Evolutionary conservation across 1,284 basidiomycete species (phyloP), one percentile per base, ranked within the genome.

Genomic region (Lentinula novae-zelandiae): DNA sequence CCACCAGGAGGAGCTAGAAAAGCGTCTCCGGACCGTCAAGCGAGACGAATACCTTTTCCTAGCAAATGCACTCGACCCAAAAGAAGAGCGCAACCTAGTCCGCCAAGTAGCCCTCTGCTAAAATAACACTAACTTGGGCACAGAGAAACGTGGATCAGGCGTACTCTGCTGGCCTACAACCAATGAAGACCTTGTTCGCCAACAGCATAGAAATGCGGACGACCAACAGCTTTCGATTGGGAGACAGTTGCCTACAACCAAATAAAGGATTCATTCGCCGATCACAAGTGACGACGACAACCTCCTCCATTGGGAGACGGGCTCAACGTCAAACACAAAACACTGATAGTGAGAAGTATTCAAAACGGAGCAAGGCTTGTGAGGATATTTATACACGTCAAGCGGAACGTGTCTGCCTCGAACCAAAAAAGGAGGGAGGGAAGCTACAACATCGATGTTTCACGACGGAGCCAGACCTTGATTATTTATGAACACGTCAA

Each of bases 1-100:
- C 31, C 54, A 56, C 54, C 10, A 44, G 13, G 1, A 27, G 46
- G 1, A 42, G 39, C 54, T 42, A 46, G 54, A 36, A 56, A 56
- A 48, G 42, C 54, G 42, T 56, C 54, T 56, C 54, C 42, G 54
- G 54, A 56, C 54, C 36, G 54, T 55, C 27, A 56, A 22, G 54
- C 54, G 42, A 56, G 54, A 56, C 42, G 54, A 56, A 56, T 46
- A 56, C 42, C 54, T 34, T 44, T 13, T 13, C 3, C 54, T 46
- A 46, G 31, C 39, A 36, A 20, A 38, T 53, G 51, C 51, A 15
- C 34, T 53, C 49, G 33, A 46, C 9, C 8, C 27, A 27, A 27
- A 27, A 27, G 12, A 53, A 53, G 33, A 53, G 34, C 34, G 9
- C 40, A 56, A 33, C 39, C 15, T 17, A 56, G 31, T 56, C 54